Base-by-base conservation (phyloP, 352 stramenopile genomes). In the Phytophthora ramorum region DNA sequence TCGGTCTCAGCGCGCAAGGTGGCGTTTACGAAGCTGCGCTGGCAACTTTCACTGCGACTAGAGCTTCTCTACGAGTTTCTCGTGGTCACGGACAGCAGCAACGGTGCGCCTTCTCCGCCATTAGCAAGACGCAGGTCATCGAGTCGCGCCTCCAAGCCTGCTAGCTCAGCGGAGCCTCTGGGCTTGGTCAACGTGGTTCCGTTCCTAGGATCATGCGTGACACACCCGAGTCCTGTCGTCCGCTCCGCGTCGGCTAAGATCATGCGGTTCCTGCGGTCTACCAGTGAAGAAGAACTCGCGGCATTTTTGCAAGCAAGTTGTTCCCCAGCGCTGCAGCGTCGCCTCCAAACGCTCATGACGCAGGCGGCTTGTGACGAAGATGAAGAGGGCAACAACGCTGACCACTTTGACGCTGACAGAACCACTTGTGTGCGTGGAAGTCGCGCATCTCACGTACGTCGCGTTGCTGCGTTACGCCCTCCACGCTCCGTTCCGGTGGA, bases 371-470 rank as follows among this genome's bases (percentile, higher is more conserved):
- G 44, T n/a, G 61, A 58, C 13, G 65, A 76, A 19, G 75, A 87
- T n/a, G 62, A 66, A 2, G 69, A 75, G 40, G 66, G 63, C 7
- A 87, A 84, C 41, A 82, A 83, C 40, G 70, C 75, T 0, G 78
- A 92, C 37, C 77, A 89, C 41, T 88, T 88, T 28, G 76, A 79
- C 5, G 79, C 69, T 0, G 73, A 86, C 14, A 63, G 86, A 47
- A 58, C 78, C 4, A 92, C 79, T 0, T 85, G 83, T 47, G 79
- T 94, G 13, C 79, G 84, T 8, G 85, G 84, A 0, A 92, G 81
- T 72, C 84, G 84, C 0, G 78, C 81, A 4, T 95, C 86, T 3
- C 86, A 95, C 24, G 79, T 95, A 9, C 78, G 84, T 1, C 81
- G 86, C 7, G 78, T 95, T 38, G 84, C 86, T 7, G 86, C 86